Base-by-base conservation (phyloP, 176 grass and related monocot genomes). In the Carex parvula region DNA sequence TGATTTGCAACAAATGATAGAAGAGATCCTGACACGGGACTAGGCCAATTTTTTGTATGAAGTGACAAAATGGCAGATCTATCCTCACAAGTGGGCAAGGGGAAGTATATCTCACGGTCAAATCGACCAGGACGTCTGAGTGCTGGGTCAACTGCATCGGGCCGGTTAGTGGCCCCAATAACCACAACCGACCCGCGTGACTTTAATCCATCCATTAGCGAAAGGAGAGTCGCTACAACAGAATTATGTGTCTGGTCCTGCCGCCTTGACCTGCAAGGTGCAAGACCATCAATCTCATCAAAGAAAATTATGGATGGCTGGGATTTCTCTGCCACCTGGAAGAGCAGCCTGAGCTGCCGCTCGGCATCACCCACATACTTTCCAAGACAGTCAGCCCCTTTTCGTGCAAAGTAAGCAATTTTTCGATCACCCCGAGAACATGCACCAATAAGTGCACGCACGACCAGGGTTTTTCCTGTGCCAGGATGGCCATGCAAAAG, bases 181-280 rank as follows among this genome's bases (percentile, higher is more conserved):
- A 98, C 96, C 88, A 98, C 86, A 89, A 98, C 96, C 12, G 96
- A 98, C 52, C 96, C 96, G 29, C 93, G 87, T 87, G 92, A 93
- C 90, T 98, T 98, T 83, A 98, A 90, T 64, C 96, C 96, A 90
- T 98, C 93, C 88, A 98, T 93, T 64, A 98, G 90, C 29, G 91
- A 98, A 59, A 98, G 92, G 65, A 98, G 90, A 86, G 93, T 98
- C 0, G 96, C 91, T 64, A 98, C 96, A 84, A 98, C 96, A 80
- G 96, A 98, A 86, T 98, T 98, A 72, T 98, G 96, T 78, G 96
- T 98, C 78, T 98, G 93, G 70, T 98, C 96, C 91, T 93, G 93
- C 80, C 76, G 82, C 80, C 92, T 92, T 56, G 91, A 95, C 86
- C 96, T 90, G 68, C 84, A 93, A 83, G 96, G 93, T 30, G 93